Base-by-base conservation (phyloP, 441 rosid genomes). In the Hypseocharis bilobata region DNA sequence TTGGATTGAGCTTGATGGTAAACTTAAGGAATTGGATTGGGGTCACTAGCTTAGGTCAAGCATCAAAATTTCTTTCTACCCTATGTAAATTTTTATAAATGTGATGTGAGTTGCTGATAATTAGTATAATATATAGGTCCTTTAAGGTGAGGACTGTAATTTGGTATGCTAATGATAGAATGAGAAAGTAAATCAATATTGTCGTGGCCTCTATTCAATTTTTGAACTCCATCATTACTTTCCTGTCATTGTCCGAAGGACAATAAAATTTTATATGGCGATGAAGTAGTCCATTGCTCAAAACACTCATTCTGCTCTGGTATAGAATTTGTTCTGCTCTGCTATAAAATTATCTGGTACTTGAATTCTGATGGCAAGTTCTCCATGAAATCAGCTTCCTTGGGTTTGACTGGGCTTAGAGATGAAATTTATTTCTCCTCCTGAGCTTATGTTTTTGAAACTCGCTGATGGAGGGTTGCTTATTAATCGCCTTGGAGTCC, bases 111-210 rank as follows among this genome's bases (percentile, higher is more conserved):
- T n/a, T n/a, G n/a, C n/a, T n/a, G 22, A 1, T 23, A 54, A 26
- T 54, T 54, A 25, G 6, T 30, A 54, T 34, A 54, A 23, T 26
- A 54, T 16, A 54, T 13, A 16, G 11, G 30, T 25, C 29, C 6
- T 52, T 52, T 22, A 52, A 51, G 56, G 5, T 22, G 14, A 51
- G 56, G 27, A 25, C 58, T 13, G 6, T 8, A 22, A 29, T 25
- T 54, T 54, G 32, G 59, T 11, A 52, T 52, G 58, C 58, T 52
- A 52, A 52, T 52, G 58, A 52, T 52, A 52, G 8, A 52, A 25
- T 52, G 28, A 52, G 28, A 52, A 7, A 52, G 29, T 52, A 5
- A 14, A 52, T 52, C 10, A 26, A 23, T 54, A 25, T 54, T 54
- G 7, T 54, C 30, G 13, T 4, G 32, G 13, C 30, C 26, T 52